Percentiles rank a stretch among this genome's conserved stretches.
Conservation (phyloP, 148 eudicot species). For the Vaccinium vitisidaea region DNA sequence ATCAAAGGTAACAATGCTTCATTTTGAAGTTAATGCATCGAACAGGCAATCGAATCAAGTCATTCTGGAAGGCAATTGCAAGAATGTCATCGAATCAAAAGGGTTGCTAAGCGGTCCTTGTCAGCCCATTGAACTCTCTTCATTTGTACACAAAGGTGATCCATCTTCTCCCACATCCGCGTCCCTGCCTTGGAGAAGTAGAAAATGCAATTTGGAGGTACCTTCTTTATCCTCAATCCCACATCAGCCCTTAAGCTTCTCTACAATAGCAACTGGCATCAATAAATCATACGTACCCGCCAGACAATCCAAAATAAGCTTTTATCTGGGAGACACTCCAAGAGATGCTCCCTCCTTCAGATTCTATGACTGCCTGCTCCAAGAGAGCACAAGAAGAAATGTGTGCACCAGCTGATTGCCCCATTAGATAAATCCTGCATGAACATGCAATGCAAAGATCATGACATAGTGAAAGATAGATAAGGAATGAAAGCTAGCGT, state of each 20-base stretch:
- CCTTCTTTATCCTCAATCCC: constrained; percentile 5
- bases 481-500: neutral
- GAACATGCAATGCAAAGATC: constrained; percentile 13
- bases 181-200: neutral
- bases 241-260: constrained; percentile 1
- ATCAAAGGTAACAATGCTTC: neutral
- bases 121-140: neutral
- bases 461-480: constrained; percentile 13
- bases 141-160: neutral
- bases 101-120: neutral
- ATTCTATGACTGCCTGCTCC: constrained; percentile 75
- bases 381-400: constrained; percentile 83
- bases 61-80: neutral
- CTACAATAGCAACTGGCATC: neutral
- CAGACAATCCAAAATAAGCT: constrained; percentile 91
- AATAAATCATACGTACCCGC: constrained; percentile 59
- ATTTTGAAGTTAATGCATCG: neutral
- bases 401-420: constrained; percentile 99
- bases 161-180: neutral
- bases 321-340: constrained; percentile 93
- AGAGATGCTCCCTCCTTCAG: constrained; percentile 59
- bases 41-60: neutral
- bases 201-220: neutral
- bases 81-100: neutral
- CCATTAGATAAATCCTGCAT: constrained; percentile 77